Base-by-base conservation (phyloP, 108 stramenopile genomes). In the Schizochytrium sp. region DNA sequence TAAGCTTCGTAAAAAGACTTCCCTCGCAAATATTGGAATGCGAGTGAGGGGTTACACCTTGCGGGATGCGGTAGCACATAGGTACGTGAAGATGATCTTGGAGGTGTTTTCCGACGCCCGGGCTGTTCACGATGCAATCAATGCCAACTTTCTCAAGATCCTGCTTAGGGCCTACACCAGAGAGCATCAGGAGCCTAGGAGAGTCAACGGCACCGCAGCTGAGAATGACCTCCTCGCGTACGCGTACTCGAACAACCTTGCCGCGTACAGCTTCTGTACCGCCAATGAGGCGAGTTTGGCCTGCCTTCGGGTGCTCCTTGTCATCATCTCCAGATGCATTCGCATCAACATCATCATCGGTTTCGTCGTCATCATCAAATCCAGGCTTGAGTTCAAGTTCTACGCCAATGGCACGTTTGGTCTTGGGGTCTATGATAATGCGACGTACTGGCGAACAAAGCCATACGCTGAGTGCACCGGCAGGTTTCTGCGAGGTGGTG, bases 111-210 rank as follows among this genome's bases (percentile, higher is more conserved):
- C 90, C 90, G 60, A 91, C 91, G 44, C 89, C 90, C 10, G 90
- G 88, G 88, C 50, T 44, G 44, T 91, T 88, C 42, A 89, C 87
- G 40, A 91, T 69, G 3, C 89, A 73, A 10, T 90, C 47, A 19
- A 91, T 50, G 38, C 88, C 61, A 87, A 90, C 88, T 4, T 72
- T 76, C 64, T 91, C 88, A n/a, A 91, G 90, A 46, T 91, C 89
- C 17, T 88, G 12, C 88, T 40, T 89, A 47, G 91, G 91, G 5
- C 91, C 91, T 3, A 91, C 53, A 44, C 91, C 91, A 46, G 90
- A 90, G 49, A 91, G 90, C 91, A 91, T 91, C 46, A 91, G 88
- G 2, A 91, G 72, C 40, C 90, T 72, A 42, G 91, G 91, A 13
- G 91, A 64, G 53, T 88, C 47, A 88, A 90, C 90, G 12, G 64